Conservation (phyloP, 176 grass and related monocot genomes). For the Dactylis glomerata region DNA sequence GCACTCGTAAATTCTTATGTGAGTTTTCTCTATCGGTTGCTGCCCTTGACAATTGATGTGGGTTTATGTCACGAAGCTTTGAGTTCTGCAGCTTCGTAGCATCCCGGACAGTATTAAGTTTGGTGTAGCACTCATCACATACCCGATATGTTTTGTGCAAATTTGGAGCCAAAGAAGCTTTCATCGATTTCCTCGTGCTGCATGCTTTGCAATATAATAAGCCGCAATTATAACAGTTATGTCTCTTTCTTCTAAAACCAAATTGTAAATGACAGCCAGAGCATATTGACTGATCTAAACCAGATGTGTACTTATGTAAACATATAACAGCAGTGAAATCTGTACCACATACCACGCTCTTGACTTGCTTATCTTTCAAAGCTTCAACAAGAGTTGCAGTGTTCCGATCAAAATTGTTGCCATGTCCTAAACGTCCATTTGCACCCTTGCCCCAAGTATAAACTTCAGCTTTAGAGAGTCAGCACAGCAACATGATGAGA, state of each 20-base stretch:
- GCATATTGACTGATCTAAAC: constrained; percentile 64
- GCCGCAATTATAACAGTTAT: constrained; percentile 84
- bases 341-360: constrained; percentile 58
- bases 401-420: constrained; percentile 47
- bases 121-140: constrained; percentile 64
- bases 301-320: constrained; percentile 54
- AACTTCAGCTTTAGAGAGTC: constrained; percentile 64
- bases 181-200: constrained; percentile 55
- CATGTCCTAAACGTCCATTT: constrained; percentile 68
- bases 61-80: constrained; percentile 33
- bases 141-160: constrained; percentile 62
- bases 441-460: constrained; percentile 80
- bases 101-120: constrained; percentile 37
- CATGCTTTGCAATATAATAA: constrained; percentile 72
- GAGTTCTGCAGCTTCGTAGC: constrained; percentile 21
- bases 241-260: constrained; percentile 69
- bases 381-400: constrained; percentile 59
- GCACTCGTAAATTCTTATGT: constrained; percentile 33
- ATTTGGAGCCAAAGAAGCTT: constrained; percentile 73
- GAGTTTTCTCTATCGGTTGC: constrained; percentile 33
- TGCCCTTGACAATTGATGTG: constrained; percentile 38
- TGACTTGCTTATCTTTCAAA: constrained; percentile 81
- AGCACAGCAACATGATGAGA: constrained; percentile 71
- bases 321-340: constrained; percentile 60
- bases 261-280: constrained; percentile 62